Evolutionary conservation across 805 yeast species (phyloP).

Genomic region (Kodamaea hsintzibuensis): DNA sequence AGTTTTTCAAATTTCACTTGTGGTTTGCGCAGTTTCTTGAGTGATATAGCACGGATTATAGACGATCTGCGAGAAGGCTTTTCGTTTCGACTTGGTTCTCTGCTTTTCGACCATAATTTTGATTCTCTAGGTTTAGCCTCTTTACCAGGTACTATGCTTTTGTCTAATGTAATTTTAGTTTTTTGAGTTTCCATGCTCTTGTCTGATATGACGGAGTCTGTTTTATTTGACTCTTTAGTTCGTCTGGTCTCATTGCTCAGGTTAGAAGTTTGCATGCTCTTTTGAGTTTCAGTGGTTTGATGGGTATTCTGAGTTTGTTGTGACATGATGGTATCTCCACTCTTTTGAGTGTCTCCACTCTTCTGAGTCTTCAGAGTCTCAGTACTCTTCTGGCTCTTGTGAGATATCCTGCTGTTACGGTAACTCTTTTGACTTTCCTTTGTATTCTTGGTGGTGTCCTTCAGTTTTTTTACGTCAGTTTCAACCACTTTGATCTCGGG

Average conservation of each 20-base stretch:
- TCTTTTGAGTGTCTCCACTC: not conserved
- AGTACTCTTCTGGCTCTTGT: not conserved
- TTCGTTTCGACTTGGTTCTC: not conserved
- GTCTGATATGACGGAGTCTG: not conserved
- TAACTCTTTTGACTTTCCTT: not conserved
- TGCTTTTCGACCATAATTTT: not conserved
- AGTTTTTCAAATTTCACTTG: not conserved
- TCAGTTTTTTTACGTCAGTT: not conserved
- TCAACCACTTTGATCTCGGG: not conserved
- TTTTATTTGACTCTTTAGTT: not conserved
- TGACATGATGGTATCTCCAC: not conserved
- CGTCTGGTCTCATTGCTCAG: not conserved
- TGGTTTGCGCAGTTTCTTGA: slow-evolving; percentile 4
- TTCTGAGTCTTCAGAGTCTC: not conserved
- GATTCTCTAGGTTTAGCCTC: not conserved
- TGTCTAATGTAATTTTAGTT: not conserved
- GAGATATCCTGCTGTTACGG: not conserved
- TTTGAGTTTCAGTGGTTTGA: not conserved
- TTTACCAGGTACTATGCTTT: not conserved
- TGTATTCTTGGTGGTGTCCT: not conserved
- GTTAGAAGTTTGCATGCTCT: not conserved
- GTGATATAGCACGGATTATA: slow-evolving; percentile 1
- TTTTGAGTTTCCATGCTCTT: not conserved
- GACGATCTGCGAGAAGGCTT: not conserved
- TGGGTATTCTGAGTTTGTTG: not conserved